phyloP scores from a whole-genome alignment of 1,284 basidiomycete genomes.

The Cutaneotrichosporon dermatis region DNA sequence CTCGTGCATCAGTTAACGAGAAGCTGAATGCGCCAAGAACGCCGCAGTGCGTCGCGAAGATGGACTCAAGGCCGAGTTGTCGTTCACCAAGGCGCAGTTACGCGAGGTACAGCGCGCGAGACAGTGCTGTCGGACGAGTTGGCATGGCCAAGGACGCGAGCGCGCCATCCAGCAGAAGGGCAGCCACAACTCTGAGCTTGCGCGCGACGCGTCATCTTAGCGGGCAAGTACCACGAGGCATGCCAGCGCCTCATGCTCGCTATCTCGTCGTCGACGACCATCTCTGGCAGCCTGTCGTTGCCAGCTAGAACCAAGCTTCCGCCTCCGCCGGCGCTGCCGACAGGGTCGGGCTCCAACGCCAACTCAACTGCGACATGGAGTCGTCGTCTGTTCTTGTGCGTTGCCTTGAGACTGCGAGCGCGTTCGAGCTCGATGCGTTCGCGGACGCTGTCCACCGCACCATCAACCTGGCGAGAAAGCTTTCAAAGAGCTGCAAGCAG shows the following conservation, averaged over 20 bases:
- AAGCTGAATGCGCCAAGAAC: conserved; percentile 45
- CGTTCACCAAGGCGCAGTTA: conserved; percentile 44
- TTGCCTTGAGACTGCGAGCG: conserved; percentile 46
- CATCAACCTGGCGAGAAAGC: conserved; percentile 82
- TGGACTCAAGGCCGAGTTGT: conserved; percentile 47
- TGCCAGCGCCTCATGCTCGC: conserved; percentile 36
- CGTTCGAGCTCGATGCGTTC: conserved; percentile 78
- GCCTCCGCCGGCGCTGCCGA: background rate
- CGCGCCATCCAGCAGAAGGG: conserved; percentile 31
- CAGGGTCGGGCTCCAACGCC: no score
- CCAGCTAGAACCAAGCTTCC: conserved; percentile 16
- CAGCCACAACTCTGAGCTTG: conserved; percentile 31
- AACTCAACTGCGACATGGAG: conserved; percentile 22
- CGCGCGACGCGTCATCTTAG: conserved; percentile 43
- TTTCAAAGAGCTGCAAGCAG: conserved; percentile 92
- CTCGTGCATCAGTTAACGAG: conserved; percentile 37
- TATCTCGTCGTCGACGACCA: conserved; percentile 44
- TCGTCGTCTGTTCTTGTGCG: conserved; percentile 32
- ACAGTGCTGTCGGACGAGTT: conserved; percentile 42
- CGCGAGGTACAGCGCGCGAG: conserved; percentile 42
- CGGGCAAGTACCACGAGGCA: conserved; percentile 42
- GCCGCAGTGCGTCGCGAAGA: conserved; percentile 41
- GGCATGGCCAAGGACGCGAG: conserved; percentile 38
- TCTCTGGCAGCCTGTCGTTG: conserved; percentile 34
- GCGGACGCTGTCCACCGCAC: conserved; percentile 73